Evolutionary conservation across 1,284 basidiomycete species (phyloP), one percentile per base, ranked within the genome.

Genomic region (Ganoderma meredithae): DNA sequence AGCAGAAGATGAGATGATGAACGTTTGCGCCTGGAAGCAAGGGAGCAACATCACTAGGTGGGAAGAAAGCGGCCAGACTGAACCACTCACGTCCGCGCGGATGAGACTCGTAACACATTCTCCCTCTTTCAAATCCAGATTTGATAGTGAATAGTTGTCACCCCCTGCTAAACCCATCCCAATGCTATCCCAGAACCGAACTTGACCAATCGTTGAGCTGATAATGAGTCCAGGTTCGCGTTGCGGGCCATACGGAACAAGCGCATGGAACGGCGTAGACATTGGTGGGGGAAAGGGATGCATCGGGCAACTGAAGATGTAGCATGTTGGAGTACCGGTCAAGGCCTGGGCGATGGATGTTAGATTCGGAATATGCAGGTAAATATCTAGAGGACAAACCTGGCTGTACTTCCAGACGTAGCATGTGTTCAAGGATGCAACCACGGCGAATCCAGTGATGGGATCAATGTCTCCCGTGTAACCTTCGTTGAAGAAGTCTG

Each of bases 351-450:
- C 4, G 40, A n/a, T 31, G 17, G 22, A 8, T n/a, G 25, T 49
- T 39, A 27, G 31, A 22, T 3, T 62, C 27, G 43, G 2, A 10
- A 12, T 1, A 8, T 4, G 6, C 19, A 22, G 39, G 9, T 2
- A 52, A 22, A 9, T 40, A 25, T 27, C 4, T 2, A 22, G 15
- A 27, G n/a, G 33, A 77, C 83, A 71, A 68, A 88, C 88, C 76
- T 91, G 88, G 55, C 89, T 85, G 81, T 93, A 89, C 72, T 93
- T 90, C 93, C 93, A 95, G 43, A 94, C 90, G 78, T 92, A 95
- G 77, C 92, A 93, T 10, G 91, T 93, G 72, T 87, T 84, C 15
- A 83, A 79, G 52, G 93, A 93, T 36, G 88, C 86, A 40, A 94
- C 86, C 47, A 94, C 84, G 8, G 91, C 89, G 76, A 91, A 94